phyloP scores from a whole-genome alignment of 2,329 filamentous ascomycete genomes.

The Penicillium sp. region DNA sequence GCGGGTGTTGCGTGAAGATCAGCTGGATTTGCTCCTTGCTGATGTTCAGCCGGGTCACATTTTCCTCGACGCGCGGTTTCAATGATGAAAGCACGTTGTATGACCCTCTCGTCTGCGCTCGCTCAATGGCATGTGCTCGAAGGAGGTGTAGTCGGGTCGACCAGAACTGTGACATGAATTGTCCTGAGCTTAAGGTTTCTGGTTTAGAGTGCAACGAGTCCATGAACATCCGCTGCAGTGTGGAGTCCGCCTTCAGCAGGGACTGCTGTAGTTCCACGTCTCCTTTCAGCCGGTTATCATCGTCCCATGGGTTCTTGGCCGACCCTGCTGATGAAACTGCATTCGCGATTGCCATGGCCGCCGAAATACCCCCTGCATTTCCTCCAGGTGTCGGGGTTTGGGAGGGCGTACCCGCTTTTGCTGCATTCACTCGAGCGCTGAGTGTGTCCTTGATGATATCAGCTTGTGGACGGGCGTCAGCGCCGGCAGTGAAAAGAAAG shows the following conservation, averaged over 20 bases:
- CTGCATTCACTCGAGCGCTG: slow-evolving; percentile 73
- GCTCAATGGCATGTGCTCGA: slow-evolving; percentile 87
- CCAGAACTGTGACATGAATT: slow-evolving; percentile 95
- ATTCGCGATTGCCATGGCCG: slow-evolving; percentile 77
- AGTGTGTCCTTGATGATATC: slow-evolving; percentile 82
- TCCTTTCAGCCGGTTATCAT: slow-evolving; percentile 75
- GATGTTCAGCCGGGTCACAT: slow-evolving; percentile 78
- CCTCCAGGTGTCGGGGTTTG: slow-evolving; percentile 39
- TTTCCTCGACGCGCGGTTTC: slow-evolving; percentile 76
- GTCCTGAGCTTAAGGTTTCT: slow-evolving; percentile 75
- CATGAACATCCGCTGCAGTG: slow-evolving; percentile 81
- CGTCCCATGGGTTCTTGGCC: slow-evolving; percentile 69
- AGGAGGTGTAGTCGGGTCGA: slow-evolving; percentile 83
- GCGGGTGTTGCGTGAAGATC: slow-evolving; percentile 89
- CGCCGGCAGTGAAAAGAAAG: slow-evolving; percentile 83
- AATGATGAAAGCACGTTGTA: slow-evolving; percentile 94
- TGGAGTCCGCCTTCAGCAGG: slow-evolving; percentile 77
- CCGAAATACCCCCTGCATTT: slow-evolving; percentile 57
- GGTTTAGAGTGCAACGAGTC: slow-evolving; percentile 83
- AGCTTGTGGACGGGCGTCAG: slow-evolving; percentile 78
- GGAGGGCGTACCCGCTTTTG: slow-evolving; percentile 57
- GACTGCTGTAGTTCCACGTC: slow-evolving; percentile 87
- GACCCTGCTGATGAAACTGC: slow-evolving; percentile 59
- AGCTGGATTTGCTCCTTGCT: slow-evolving; percentile 90
- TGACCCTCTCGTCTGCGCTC: slow-evolving; percentile 80